These are phyloP conservation scores for Xerocomus potaroensis DNA, from an alignment of 768 basidiomycete species.

Conservation along the genomic window DNA sequence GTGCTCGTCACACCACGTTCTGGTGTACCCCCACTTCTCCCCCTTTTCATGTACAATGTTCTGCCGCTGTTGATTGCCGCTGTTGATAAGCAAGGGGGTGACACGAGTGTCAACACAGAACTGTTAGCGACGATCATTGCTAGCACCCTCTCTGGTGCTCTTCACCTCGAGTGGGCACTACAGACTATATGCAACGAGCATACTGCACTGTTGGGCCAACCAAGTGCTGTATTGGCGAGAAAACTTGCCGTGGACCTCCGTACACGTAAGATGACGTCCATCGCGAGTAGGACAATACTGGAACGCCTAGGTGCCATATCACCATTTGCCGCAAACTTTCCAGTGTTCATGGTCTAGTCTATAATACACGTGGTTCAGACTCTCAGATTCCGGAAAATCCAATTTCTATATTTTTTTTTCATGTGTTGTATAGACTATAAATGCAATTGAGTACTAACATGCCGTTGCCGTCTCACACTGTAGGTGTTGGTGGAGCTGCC, in stretches of 20 bases:
- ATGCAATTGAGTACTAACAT: neutral
- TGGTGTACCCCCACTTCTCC: constrained; percentile 58
- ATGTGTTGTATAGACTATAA: too few species aligned
- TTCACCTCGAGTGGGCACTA: constrained; percentile 70
- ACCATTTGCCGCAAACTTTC: constrained; percentile 71
- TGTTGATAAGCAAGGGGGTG: constrained; percentile 51
- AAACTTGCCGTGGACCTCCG: constrained; percentile 62
- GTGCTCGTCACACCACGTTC: constrained; percentile 60
- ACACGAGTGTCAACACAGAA: constrained; percentile 56
- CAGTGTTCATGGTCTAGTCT: constrained; percentile 44
- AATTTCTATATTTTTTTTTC: too few species aligned
- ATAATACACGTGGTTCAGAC: constrained; percentile 4
- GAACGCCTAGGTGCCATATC: constrained; percentile 60
- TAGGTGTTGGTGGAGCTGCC: constrained; percentile 43
- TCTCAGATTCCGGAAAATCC: too few species aligned
- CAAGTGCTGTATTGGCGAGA: constrained; percentile 60
- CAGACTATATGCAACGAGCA: constrained; percentile 49
- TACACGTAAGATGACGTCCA: constrained; percentile 42
- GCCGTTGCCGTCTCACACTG: constrained; percentile 38
- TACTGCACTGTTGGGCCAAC: constrained; percentile 52
- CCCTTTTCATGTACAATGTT: constrained; percentile 67
- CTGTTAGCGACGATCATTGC: constrained; percentile 62
- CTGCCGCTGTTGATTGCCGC: constrained; percentile 52
- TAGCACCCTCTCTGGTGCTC: constrained; percentile 59
- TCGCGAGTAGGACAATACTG: constrained; percentile 48